phyloP scores from a whole-genome alignment of 176 grass and related monocot genomes.

The Carex kokanica region DNA sequence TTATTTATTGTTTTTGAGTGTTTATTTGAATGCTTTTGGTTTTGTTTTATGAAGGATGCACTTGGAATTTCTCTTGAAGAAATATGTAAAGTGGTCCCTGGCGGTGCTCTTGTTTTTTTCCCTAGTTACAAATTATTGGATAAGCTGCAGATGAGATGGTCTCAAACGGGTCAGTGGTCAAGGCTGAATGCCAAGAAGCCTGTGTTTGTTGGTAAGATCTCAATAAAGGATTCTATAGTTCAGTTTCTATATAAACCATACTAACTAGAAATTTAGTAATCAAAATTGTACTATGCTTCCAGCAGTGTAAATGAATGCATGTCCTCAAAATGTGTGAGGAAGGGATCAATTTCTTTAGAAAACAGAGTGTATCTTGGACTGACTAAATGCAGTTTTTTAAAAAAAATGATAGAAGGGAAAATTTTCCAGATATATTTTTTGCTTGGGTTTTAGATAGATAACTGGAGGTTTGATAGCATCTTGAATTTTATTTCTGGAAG shows the following conservation, averaged over 20 bases:
- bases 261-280: not conserved
- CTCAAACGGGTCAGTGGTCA: conserved; percentile 82
- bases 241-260: not conserved
- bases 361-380: not conserved
- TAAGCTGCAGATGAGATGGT: conserved; percentile 70
- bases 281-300: not conserved
- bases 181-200: conserved; percentile 81
- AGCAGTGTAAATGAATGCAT: not conserved
- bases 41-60: conserved; percentile 57
- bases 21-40: conserved; percentile 1
- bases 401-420: not conserved
- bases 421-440: not conserved
- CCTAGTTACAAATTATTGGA: conserved; percentile 96
- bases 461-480: not conserved
- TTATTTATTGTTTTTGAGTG: not conserved
- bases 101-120: conserved; percentile 89
- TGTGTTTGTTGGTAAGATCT: conserved; percentile 72
- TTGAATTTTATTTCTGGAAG: conserved; percentile 41
- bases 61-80: conserved; percentile 88
- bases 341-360: not conserved
- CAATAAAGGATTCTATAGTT: conserved; percentile 27
- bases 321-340: too few species aligned
- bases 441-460: not conserved
- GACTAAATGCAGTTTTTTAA: not conserved
- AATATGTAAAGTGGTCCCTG: conserved; percentile 85